Evolutionary conservation across 345 rosid species (phyloP).

Genomic region (Physaria fendleri): DNA sequence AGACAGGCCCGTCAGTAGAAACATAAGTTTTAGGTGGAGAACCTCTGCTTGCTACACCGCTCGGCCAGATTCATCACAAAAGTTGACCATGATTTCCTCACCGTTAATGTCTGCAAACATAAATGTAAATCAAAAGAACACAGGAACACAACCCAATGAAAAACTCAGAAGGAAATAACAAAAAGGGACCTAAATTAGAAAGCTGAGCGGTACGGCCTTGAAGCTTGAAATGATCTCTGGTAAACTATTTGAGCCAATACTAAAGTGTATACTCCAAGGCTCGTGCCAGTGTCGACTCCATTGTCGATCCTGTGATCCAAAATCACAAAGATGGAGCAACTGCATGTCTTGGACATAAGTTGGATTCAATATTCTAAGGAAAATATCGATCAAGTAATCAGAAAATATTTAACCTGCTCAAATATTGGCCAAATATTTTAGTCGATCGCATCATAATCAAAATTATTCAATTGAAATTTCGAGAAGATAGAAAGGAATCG

Average conservation of each 20-base stretch:
- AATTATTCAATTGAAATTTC: no score
- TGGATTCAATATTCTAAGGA: no score
- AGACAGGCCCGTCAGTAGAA: no score
- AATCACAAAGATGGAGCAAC: neutral
- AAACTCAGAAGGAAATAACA: neutral
- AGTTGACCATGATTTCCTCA: no score
- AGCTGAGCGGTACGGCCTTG: constrained; percentile 91
- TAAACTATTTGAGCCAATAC: constrained; percentile 99
- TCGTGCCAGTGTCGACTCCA: constrained; percentile 94
- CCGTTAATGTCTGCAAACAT: constrained; percentile 72
- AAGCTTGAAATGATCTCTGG: constrained; percentile 93
- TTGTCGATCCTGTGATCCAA: constrained; percentile 20
- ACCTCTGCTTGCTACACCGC: no score
- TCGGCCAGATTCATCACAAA: no score
- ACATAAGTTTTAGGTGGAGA: no score
- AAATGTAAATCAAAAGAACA: neutral
- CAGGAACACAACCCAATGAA: neutral
- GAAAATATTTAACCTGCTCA: no score
- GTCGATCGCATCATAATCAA: no score
- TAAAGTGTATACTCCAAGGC: constrained; percentile 97
- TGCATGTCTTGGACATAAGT: constrained; percentile 3
- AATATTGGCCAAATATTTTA: no score
- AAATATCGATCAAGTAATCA: no score
- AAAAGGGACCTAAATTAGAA: constrained; percentile 60
- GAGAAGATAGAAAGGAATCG: no score